Evolutionary conservation across 805 yeast species (phyloP).

Genomic region (Ogataea zsoltii): DNA sequence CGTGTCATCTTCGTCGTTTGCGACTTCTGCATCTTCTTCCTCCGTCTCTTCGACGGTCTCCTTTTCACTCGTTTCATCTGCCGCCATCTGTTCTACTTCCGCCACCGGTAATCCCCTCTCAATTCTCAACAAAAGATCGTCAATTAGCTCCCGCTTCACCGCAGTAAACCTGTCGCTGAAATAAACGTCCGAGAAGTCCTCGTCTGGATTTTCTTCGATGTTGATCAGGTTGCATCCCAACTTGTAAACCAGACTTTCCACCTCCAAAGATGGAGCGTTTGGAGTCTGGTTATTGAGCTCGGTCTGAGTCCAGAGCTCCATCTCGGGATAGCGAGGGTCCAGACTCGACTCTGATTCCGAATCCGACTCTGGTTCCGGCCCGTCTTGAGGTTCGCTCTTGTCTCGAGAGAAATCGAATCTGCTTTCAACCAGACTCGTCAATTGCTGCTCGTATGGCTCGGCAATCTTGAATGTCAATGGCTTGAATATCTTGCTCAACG

Average conservation of each 20-base stretch:
- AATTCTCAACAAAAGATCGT: slow-evolving; percentile 12
- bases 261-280: slow-evolving; percentile 25
- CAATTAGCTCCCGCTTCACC: slow-evolving; percentile 15
- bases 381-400: too few species aligned
- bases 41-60: background rate
- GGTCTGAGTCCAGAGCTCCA: slow-evolving; percentile 21
- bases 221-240: slow-evolving; percentile 18
- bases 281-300: slow-evolving; percentile 17
- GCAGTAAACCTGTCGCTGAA: slow-evolving; percentile 19
- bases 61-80: too few species aligned
- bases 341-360: background rate
- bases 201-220: slow-evolving; percentile 15
- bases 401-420: slow-evolving; percentile 11
- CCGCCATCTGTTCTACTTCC: too few species aligned
- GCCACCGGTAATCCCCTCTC: background rate
- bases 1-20: slow-evolving; percentile 3
- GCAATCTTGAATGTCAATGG: slow-evolving; percentile 14
- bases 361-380: background rate
- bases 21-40: background rate
- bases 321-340: slow-evolving; percentile 21
- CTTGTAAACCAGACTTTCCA: slow-evolving; percentile 22
- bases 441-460: slow-evolving; percentile 8
- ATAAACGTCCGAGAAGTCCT: slow-evolving; percentile 33
- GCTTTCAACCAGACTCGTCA: slow-evolving; percentile 8
- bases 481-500: slow-evolving; percentile 14